Base-by-base conservation (phyloP, 306 rosid species). In the Medicago arabica region DNA sequence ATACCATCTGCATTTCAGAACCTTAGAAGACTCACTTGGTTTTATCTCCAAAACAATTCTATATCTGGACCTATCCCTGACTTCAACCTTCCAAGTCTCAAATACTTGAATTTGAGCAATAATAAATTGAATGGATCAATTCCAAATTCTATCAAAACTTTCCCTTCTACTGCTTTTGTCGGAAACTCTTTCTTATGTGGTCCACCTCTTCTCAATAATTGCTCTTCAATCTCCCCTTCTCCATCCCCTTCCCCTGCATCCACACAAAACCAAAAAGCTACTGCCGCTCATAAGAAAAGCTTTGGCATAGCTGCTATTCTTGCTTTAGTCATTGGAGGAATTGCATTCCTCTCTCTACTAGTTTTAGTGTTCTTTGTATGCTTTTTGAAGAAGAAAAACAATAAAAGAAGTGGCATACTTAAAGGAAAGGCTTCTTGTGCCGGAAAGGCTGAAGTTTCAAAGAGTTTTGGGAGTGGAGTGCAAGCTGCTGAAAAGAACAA, bases 401-500 rank as follows among this genome's bases (percentile, higher is more conserved):
- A 77, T 14, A 61, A 67, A 43, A 76, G 83, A n/a, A 74, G 72
- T 23, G 88, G 87, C 69, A 63, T 82, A 59, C 72, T 85, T 47
- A 87, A 89, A 79, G 88, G 83, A 60, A 89, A 89, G 78, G 84
- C 87, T 31, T 75, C 88, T 28, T 72, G 89, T 72, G 85, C 83
- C 36, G 91, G 90, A 75, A 92, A 85, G 79, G 10, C 62, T 5
- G 97, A 88, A 83, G 68, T 85, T 78, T 85, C 96, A 8, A 85
- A 80, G 79, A 89, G 89, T 75, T 92, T 92, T 36, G 96, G 97
- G 31, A 92, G 97, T 57, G 97, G 96, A 4, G 93, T 92, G 39
- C 97, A 92, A 64, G 91, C 80, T 12, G 90, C 97, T 25, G 96
- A 88, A 78, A 92, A 88, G 87, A 92, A 92, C 88, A 92, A 88